Evolutionary conservation across 2,329 filamentous ascomycete genomes (phyloP).

Genomic region (Trichoderma hamatum): DNA sequence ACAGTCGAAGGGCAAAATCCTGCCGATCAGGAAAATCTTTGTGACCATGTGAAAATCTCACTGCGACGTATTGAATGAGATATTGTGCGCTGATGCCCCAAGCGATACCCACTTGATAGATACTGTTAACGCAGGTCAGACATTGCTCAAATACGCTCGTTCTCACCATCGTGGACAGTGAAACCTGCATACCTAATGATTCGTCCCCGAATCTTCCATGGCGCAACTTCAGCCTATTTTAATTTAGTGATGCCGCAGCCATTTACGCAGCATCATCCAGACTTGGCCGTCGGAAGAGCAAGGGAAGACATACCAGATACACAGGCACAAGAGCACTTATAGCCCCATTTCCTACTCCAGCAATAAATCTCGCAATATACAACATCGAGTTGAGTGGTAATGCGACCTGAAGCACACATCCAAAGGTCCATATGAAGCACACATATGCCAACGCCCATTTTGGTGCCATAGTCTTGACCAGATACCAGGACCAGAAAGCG

Average conservation of each 20-base stretch:
- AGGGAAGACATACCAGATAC: slow-evolving; percentile 53
- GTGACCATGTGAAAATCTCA: slow-evolving; percentile 48
- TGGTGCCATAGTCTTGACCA: slow-evolving; percentile 55
- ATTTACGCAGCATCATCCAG: neutral
- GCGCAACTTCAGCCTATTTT: slow-evolving; percentile 60
- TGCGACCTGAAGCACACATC: slow-evolving; percentile 60
- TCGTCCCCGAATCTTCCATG: slow-evolving; percentile 60
- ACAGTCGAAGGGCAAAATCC: slow-evolving; percentile 59
- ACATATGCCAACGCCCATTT: slow-evolving; percentile 54
- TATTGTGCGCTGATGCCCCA: slow-evolving; percentile 70
- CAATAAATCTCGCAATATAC: slow-evolving; percentile 69
- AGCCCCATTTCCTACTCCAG: slow-evolving; percentile 74
- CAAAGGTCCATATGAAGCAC: slow-evolving; percentile 55
- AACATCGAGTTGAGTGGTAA: slow-evolving; percentile 71
- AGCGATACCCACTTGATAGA: slow-evolving; percentile 73
- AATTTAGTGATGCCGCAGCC: neutral
- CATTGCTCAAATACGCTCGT: neutral
- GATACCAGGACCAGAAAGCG: slow-evolving; percentile 52
- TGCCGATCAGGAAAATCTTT: slow-evolving; percentile 55
- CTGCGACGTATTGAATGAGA: slow-evolving; percentile 67
- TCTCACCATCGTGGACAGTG: neutral
- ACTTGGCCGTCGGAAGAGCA: neutral
- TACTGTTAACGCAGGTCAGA: slow-evolving; percentile 30
- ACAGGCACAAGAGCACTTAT: slow-evolving; percentile 71
- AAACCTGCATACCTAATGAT: slow-evolving; percentile 48